Evolutionary conservation across 768 basidiomycete genomes (phyloP), one percentile per base, ranked within the genome.

Genomic region (Leucogyrophana mollusca): DNA sequence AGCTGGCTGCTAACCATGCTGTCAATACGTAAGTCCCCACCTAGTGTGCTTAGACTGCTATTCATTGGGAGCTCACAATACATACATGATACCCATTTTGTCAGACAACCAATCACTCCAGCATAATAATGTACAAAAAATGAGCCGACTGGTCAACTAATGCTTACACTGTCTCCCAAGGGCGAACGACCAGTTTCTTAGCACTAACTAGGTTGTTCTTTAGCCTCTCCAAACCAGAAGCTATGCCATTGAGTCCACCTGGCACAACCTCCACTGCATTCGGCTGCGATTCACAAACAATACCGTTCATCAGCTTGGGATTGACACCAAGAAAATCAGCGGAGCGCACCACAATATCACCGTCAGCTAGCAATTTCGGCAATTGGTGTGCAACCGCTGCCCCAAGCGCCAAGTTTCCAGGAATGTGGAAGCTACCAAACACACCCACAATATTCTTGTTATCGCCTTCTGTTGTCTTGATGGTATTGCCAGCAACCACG

Each of bases 251-350:
- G 9, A 73, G 47, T 0, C 72, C 73, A 9, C 54, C 52, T 0
- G 60, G 55, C 2, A 74, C 46, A 1, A 71, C 53, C 47, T 71
- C 65, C 3, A 64, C 55, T 7, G 53, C 54, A 46, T 65, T 70
- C 1, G 69, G 66, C 72, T 73, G 30, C 18, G 8, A 41, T 9
- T 42, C 9, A 33, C 9, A 33, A 33, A n/a, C 9, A 33, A 33
- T 9, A 33, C 32, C 32, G n/a, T 33, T 9, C 32, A 33, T 9
- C 32, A 9, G 32, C n/a, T 9, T 33, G 32, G 9, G 32, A n/a
- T 33, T 9, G n/a, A 9, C 9, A 33, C 32, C 32, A 33, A n/a
- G 32, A n/a, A n/a, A n/a, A n/a, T n/a, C n/a, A n/a, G n/a, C n/a
- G n/a, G n/a, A n/a, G n/a, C n/a, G n/a, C n/a, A n/a, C n/a, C 32